Evolutionary conservation across 495 filamentous ascomycete genomes (phyloP), one percentile per base, ranked within the genome.

Genomic region (Letharia lupina): DNA sequence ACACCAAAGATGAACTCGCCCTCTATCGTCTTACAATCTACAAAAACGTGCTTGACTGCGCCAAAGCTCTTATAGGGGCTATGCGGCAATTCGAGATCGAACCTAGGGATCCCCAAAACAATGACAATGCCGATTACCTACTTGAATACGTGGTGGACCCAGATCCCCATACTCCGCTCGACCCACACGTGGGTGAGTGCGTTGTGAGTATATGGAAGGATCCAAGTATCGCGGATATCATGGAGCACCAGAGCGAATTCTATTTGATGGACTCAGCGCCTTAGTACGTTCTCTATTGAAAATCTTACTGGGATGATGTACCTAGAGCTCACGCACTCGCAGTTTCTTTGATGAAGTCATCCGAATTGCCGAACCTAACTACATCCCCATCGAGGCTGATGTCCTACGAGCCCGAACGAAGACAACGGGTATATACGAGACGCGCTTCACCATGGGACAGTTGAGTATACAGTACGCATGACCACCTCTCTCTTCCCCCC

Each of bases 351-450:
- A 96, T 47, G 90, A 97, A 75, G 91, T 91, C 33, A 81, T 82
- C 67, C 84, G 94, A 74, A 98, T 98, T 80, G 83, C 90, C n/a
- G 77, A 84, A 20, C 80, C 83, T 16, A 88, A 94, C 59, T 98
- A 97, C 71, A 90, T 91, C 48, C 94, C 94, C 1, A 87, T 86
- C 66, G 94, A 97, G 72, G 86, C 91, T 71, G 94, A 98, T 75
- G 93, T 98, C 44, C 83, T 98, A 45, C 87, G 94, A 70, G 94
- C 94, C 54, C 79, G 94, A 83, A 98, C 94, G 39, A 98, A 98
- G 79, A 98, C 94, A n/a, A 98, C 94, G 0, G 94, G 94, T 82
- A 98, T 98, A 68, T 98, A 97, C 75, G 94, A 98, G 77, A 98
- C 94, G 44, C 83, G 94, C 64, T 98, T 98, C 76, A 89, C 90